Percentiles rank a stretch among this genome's conserved stretches.
phyloP scores from a whole-genome alignment of 1,139 yeast genomes.

The Lipomyces yarrowii region DNA sequence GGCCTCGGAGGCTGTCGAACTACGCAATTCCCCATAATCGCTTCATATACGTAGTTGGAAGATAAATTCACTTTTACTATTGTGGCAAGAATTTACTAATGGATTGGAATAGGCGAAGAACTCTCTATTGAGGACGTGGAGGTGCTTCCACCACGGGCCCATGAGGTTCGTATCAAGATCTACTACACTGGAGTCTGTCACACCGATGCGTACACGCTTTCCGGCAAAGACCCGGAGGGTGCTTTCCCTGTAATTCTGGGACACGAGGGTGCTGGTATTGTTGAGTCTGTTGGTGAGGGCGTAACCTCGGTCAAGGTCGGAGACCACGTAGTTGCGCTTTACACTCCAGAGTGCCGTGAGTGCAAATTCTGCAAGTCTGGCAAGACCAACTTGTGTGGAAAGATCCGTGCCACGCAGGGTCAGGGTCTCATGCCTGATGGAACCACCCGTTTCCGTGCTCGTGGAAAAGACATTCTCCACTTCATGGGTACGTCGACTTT shows the following conservation, averaged over 20 bases:
- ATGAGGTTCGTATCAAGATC: conserved; percentile 92
- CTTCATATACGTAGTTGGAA: background rate
- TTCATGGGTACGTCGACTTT: conserved; percentile 98
- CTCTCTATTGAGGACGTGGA: conserved; percentile 81
- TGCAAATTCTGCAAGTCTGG: conserved; percentile 96
- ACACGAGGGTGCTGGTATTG: conserved; percentile 97
- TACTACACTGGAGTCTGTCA: conserved; percentile 94
- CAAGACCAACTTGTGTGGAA: conserved; percentile 90
- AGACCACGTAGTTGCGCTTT: conserved; percentile 86
- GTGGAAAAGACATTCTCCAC: conserved; percentile 81
- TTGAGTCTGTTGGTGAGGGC: conserved; percentile 90
- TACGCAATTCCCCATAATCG: background rate
- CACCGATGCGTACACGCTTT: conserved; percentile 94
- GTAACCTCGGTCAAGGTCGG: conserved; percentile 86
- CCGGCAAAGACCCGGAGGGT: conserved; percentile 96
- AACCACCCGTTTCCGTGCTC: conserved; percentile 74
- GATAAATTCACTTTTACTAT: background rate
- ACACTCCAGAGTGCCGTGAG: conserved; percentile 94
- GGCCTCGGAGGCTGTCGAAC: background rate
- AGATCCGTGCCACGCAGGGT: conserved; percentile 91
- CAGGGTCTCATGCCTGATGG: conserved; percentile 96
- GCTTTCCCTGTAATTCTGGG: conserved; percentile 91
- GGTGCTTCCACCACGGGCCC: conserved; percentile 93
- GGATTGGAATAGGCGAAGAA: conserved; percentile 60
- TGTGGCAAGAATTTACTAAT: conserved; percentile 1